phyloP scores from a whole-genome alignment of 371 early-diverging fungal species.

The Mucor piriformis region DNA sequence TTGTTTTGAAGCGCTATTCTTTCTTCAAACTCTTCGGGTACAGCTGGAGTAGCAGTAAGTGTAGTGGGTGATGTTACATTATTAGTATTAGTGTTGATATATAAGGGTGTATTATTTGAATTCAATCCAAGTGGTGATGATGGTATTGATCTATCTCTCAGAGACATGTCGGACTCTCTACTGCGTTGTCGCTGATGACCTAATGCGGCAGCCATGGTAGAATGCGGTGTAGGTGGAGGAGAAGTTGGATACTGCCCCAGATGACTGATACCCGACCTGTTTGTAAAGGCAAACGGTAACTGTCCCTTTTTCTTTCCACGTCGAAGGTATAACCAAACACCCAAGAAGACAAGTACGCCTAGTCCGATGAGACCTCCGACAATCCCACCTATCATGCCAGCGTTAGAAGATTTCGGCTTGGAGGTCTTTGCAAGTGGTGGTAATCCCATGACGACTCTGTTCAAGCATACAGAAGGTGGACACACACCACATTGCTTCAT shows the following conservation, averaged over 20 bases:
- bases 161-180: too few relatives aligned
- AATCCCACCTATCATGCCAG: conserved; percentile 42
- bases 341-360: conserved; percentile 25
- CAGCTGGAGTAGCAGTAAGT: neutral
- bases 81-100: neutral
- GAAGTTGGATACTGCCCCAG: neutral
- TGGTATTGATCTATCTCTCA: neutral
- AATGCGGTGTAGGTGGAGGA: conserved; percentile 6
- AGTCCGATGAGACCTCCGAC: conserved; percentile 37
- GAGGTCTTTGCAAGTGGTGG: conserved; percentile 5
- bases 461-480: conserved; percentile 38
- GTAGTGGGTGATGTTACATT: neutral
- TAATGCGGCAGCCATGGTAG: conserved; percentile 4
- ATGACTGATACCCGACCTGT: neutral
- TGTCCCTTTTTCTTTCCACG: conserved; percentile 25
- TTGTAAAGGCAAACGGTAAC: conserved; percentile 30
- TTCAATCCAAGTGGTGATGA: neutral
- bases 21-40: conserved; percentile 10
- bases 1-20: conserved; percentile 14
- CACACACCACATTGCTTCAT: conserved; percentile 47
- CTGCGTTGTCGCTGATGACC: conserved; percentile 3
- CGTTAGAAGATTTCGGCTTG: conserved; percentile 11
- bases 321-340: conserved; percentile 18
- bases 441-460: conserved; percentile 24
- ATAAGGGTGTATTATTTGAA: neutral